Evolutionary conservation across 345 rosid genomes (phyloP), one percentile per base, ranked within the genome.

Genomic region (Gossypium mustelinum): DNA sequence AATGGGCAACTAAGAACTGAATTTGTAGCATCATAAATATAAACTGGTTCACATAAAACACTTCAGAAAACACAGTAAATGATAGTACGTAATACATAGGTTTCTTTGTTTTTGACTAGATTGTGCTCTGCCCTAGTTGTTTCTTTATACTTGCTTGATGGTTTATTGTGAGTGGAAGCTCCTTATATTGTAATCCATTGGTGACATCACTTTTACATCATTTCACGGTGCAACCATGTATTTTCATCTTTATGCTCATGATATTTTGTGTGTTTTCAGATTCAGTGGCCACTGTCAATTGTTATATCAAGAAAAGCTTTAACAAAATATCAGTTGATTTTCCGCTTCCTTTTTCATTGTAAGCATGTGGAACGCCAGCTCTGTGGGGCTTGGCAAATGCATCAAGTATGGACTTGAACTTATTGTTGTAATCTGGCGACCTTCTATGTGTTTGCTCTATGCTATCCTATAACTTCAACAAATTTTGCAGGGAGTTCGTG

Each of bases 321-420:
- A 65, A 82, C 89, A 70, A 95, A 95, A 83, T 95, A 95, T 79
- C 94, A 91, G 87, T 83, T 93, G 79, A 86, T 95, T 79, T 94
- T 95, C 77, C 97, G 98, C 77, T 89, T 87, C 84, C 84, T 95
- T 63, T 95, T 95, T 74, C 96, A 87, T 73, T 95, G 97, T 84
- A 95, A 95, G 75, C 97, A 95, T 81, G 94, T 93, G 70, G 97
- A 95, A 71, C 98, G 98, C 74, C 98, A 95, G 81, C 96, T 95
- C 72, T 89, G 93, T 84, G 92, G 89, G 78, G 89, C 99, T 59
- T 95, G 98, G 99, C 99, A 95, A 78, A 81, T 88, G 84, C 99
- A 93, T 88, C 99, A 93, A 84, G 99, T 91, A 91, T 54, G 86
- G 76, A 72, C 68, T 76, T 67, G 16, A 65, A 58, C 74, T 67